These are phyloP conservation scores for Suillus tomentosus DNA, from an alignment of 768 basidiomycete species.

Conservation along the genomic window DNA sequence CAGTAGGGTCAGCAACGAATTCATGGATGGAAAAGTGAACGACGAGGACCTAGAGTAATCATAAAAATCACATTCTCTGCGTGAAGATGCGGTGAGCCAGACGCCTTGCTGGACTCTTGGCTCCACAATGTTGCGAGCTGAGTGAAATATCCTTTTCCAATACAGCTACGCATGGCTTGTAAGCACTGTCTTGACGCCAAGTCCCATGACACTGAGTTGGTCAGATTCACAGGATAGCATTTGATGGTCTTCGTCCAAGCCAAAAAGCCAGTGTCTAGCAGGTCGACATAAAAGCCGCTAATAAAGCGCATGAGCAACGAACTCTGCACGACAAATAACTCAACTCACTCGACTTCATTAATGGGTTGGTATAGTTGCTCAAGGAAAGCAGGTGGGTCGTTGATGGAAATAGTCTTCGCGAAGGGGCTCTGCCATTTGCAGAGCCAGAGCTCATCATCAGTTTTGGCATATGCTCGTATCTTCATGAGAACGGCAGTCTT, in stretches of 20 bases:
- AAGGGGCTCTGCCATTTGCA: constrained; percentile 73
- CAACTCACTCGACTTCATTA: constrained; percentile 37
- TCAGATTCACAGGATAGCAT: constrained; percentile 50
- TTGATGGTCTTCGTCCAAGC: constrained; percentile 68
- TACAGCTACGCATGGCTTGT: constrained; percentile 48
- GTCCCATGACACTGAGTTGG: constrained; percentile 55
- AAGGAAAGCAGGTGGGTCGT: constrained; percentile 53
- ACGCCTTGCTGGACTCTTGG: constrained; percentile 72
- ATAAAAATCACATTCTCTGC: constrained; percentile 50
- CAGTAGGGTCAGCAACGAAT: constrained; percentile 35
- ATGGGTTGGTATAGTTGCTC: constrained; percentile 45
- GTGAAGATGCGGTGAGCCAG: constrained; percentile 56
- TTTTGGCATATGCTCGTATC: constrained; percentile 70
- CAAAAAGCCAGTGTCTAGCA: constrained; percentile 76
- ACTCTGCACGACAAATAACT: neutral
- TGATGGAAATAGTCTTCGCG: constrained; percentile 44
- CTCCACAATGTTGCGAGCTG: constrained; percentile 69
- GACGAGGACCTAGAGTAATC: constrained; percentile 47
- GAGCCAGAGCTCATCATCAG: constrained; percentile 68
- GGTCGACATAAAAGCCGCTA: constrained; percentile 65
- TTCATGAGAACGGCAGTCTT: constrained; percentile 72
- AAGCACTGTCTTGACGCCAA: constrained; percentile 50
- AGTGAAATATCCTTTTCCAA: constrained; percentile 58
- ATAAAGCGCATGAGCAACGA: constrained; percentile 10
- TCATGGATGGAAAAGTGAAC: constrained; percentile 39